Base-by-base conservation (phyloP, 73 alveolate species). In the Vitrella brassicaformis region DNA sequence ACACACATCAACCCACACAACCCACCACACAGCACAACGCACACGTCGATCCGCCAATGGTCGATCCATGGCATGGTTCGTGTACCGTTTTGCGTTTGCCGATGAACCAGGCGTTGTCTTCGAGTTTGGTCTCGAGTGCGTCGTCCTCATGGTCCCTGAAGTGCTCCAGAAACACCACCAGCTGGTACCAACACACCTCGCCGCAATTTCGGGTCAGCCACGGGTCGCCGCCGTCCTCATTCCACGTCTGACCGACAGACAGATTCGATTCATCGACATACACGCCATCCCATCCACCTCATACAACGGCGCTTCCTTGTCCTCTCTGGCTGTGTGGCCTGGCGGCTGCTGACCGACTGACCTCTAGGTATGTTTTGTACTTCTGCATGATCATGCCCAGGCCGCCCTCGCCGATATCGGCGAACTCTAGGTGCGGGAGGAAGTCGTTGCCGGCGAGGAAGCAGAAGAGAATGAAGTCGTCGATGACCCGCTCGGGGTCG, bases 361-460 rank as follows among this genome's bases (percentile, higher is more conserved):
- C 56, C 4, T 66, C 93, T 56, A 89, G 82, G 46, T 79, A 75
- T 27, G 79, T 86, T 72, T 83, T 85, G 83, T 91, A 91, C 68
- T 87, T 80, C 27, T 89, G 91, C 73, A 94, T 80, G 72, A 94
- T 75, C 30, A 84, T 75, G 70, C 90, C 97, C 84, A 94, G 85
- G 66, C 96, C 90, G 19, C 93, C 94, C 70, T 93, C 93, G 30
- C 90, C 91, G 64, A 94, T 94, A 80, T 89, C 94, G 0, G 93
- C 91, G 28, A 89, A 85, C 47, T 89, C 88, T 81, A 94, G 80
- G 80, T 89, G 81, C 22, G 98, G 98, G 32, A 94, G 80, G 85
- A 94, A 94, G 81, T 94, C 98, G 85, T 94, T 94, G 56, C 98
- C 98, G 27, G 28, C 69, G 27, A 92, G 88, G 85, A 89, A 89